Conservation (phyloP, 208 protist genomes). For the Trypanosomatidae sp. region DNA sequence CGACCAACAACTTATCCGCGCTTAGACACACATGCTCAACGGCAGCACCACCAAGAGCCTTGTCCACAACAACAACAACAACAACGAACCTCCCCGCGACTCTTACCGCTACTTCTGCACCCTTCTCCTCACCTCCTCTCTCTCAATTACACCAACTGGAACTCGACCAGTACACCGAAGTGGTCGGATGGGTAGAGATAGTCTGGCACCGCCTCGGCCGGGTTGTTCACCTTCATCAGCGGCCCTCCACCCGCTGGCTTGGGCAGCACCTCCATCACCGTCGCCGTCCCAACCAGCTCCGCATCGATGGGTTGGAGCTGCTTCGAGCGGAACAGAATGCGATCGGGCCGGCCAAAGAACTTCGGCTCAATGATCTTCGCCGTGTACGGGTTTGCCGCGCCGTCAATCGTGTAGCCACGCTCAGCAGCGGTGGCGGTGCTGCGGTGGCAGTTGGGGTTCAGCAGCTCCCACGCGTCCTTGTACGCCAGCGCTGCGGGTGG, state of each 20-base stretch:
- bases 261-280: slow-evolving; percentile 15
- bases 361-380: slow-evolving; percentile 56
- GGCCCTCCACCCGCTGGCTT: slow-evolving; percentile 30
- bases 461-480: slow-evolving; percentile 48
- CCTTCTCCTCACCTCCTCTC: not conserved
- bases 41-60: no score
- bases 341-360: slow-evolving; percentile 47
- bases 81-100: not conserved
- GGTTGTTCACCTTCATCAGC: slow-evolving; percentile 40
- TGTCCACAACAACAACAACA: no score
- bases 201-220: no score
- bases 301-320: slow-evolving; percentile 39
- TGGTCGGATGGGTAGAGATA: slow-evolving; percentile 61
- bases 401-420: slow-evolving; percentile 53
- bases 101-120: not conserved
- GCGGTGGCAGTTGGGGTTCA: slow-evolving; percentile 27
- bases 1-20: no score
- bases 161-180: slow-evolving; percentile 50
- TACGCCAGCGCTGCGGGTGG: slow-evolving; percentile 37
- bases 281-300: slow-evolving; percentile 25
- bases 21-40: no score
- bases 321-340: slow-evolving; percentile 39
- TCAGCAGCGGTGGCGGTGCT: slow-evolving; percentile 6
- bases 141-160: slow-evolving; percentile 36
- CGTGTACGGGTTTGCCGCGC: slow-evolving; percentile 40